A percentile compares a stretch with the other conserved stretches of the same genome.
These are phyloP conservation scores for Fusarium succisae DNA, from an alignment of 2,329 filamentous ascomycete species.

Conservation along the genomic window DNA sequence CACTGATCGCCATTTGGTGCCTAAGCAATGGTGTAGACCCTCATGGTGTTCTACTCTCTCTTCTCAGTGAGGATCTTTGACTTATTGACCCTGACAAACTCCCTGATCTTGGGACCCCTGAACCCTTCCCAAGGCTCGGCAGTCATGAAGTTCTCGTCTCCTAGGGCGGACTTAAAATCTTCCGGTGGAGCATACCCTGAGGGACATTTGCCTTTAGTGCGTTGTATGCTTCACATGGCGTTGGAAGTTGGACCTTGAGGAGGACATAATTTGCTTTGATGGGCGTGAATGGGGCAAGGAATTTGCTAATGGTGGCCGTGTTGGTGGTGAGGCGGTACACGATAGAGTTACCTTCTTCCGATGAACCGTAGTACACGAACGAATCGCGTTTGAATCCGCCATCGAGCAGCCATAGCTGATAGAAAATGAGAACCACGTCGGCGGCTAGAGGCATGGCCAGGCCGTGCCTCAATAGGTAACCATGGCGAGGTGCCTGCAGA, in stretches of 20 bases:
- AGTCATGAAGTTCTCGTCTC: neutral
- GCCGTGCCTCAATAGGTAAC: neutral
- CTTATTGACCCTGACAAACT: neutral
- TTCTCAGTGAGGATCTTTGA: neutral
- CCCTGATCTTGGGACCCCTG: neutral
- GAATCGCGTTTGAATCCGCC: neutral
- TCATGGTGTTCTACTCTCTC: neutral
- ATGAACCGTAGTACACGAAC: neutral
- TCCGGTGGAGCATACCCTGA: neutral
- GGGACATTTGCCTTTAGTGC: neutral
- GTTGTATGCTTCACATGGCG: neutral
- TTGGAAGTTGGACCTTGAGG: neutral
- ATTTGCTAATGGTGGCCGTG: accelerated
- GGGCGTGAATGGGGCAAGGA: neutral
- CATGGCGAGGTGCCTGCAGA: neutral
- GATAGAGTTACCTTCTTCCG: neutral
- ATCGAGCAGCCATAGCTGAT: neutral
- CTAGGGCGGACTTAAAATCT: neutral
- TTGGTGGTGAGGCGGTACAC: neutral
- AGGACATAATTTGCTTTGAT: neutral
- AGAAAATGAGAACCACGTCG: neutral
- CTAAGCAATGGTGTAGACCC: neutral
- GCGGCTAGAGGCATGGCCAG: neutral
- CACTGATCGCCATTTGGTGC: neutral
- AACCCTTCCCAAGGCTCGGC: neutral